Evolutionary conservation across 805 yeast genomes (phyloP), one percentile per base, ranked within the genome.

Genomic region (Torulaspora indica): DNA sequence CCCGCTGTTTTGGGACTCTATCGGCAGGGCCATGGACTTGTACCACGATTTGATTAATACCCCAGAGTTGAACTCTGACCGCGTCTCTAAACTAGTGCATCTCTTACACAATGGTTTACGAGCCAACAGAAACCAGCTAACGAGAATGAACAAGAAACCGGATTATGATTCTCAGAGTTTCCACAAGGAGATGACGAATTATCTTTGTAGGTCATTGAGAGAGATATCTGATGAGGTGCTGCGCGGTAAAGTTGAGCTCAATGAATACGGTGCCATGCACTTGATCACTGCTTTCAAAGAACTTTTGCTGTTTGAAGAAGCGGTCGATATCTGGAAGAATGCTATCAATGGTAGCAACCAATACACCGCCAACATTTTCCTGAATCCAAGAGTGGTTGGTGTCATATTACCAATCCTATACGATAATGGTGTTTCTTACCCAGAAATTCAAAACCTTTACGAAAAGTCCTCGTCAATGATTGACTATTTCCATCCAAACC

Each of bases 301-400:
- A 58, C 72, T 79, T 49, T 73, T 76, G 38, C 70, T 81, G 46
- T 73, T 76, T 36, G 72, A 76, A 42, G 89, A 84, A 62, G 81
- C 85, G 40, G 75, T 83, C 36, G 72, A 75, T 47, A 72, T 82
- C 47, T 85, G 93, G 93, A 84, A 81, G 54, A 64, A 73, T 14
- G 77, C 53, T 47, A 57, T 61, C 39, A 55, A 52, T 39, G 59
- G 59, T 10, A 35, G 40, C 23, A 54, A 51, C 27, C 47, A 47
- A 29, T 57, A 60, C 35, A 52, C 61, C 13, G 52, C 60, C 8
- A 56, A 57, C 30, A 61, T 75, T 14, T 83, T 78, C 63, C 70
- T 83, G 46, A 73, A 75, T 34, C 85, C 83, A 57, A 75, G 77
- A 49, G 82, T 82, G 22, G 78, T 85, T 55, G 83, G 88, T 36